Evolutionary conservation across 1,284 basidiomycete species (phyloP), one percentile per base, ranked within the genome.

Genomic region (Nidula niveotomentosa): DNA sequence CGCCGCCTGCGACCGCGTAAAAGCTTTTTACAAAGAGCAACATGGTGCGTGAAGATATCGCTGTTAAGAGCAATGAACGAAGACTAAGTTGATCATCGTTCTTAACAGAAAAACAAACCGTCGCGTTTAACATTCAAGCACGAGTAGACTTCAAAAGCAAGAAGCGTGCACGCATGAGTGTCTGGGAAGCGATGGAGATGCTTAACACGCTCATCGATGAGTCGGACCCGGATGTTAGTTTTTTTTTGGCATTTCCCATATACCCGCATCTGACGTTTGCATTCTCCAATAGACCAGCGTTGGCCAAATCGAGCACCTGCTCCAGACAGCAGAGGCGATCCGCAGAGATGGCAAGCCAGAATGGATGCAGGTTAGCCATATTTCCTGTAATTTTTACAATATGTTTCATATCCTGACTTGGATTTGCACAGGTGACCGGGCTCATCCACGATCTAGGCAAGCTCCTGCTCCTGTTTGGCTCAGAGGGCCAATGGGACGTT

Each of bases 171-270:
- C 76, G 83, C n/a, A 91, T 93, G 83, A 74, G 85, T 65, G 66
- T 96, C 36, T 96, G 94, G 94, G 86, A 94, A 65, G 94, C 94
- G 5, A 94, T 96, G 72, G 93, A 96, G 67, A 85, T 88, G 77
- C 85, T 96, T 56, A 87, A 96, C 67, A 94, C 88, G 0, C 80
- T 96, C 46, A 82, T 96, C 53, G 93, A 96, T 69, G 91, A 94
- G 62, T 93, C 90, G 6, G 93, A 94, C 70, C 91, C 91, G 52
- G 91, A 93, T 65, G 89, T 90, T 56, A 58, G 84, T 72, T 54
- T 58, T 43, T n/a, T 59, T 41, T 56, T 36, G 23, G 30, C 52
- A 51, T 35, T 18, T 37, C 39, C 36, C 50, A n/a, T 51, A 51
- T 46, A 34, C 23, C 51, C 48, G 30, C 10, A 18, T 7, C 52